Percentiles rank a stretch among this genome's conserved stretches.
Evolutionary conservation across 495 filamentous ascomycete genomes (phyloP).

Genomic region (Achaetomiella virescens): DNA sequence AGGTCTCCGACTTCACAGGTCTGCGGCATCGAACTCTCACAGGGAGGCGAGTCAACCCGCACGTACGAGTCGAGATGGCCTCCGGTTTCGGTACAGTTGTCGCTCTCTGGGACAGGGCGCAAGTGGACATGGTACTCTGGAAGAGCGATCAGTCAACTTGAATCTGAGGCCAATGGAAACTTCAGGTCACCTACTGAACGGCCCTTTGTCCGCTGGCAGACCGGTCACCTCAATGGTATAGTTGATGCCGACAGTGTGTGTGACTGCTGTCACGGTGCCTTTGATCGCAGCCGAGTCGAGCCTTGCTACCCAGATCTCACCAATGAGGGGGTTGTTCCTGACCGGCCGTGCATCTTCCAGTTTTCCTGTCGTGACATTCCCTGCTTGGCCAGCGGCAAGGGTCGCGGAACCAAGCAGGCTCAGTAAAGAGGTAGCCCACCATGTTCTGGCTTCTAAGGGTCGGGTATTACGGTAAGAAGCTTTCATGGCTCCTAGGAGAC

Average conservation of each 20-base stretch:
- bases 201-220: conserved; percentile 55
- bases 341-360: conserved; percentile 52
- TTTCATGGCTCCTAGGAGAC: too few species aligned
- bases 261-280: conserved; percentile 52
- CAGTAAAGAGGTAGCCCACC: conserved; percentile 37
- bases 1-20: conserved; percentile 80
- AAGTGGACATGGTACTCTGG: conserved; percentile 77
- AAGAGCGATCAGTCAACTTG: conserved; percentile 13
- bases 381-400: conserved; percentile 36
- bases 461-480: too few species aligned
- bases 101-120: conserved; percentile 58
- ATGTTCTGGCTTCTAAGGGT: conserved; percentile 23
- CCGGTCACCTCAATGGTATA: conserved; percentile 56
- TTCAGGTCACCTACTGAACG: conserved; percentile 67
- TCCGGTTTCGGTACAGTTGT: conserved; percentile 66
- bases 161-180: too few species aligned
- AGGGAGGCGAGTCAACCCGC: conserved; percentile 58
- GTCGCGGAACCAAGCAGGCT: conserved; percentile 36
- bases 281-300: conserved; percentile 43
- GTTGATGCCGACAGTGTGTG: conserved; percentile 50
- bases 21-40: conserved; percentile 53
- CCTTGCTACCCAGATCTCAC: conserved; percentile 49
- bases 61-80: conserved; percentile 50
- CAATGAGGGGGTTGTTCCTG: conserved; percentile 50
- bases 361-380: conserved; percentile 31